Conservation (phyloP, 305 asterid species). For the Plantago lanceolata region DNA sequence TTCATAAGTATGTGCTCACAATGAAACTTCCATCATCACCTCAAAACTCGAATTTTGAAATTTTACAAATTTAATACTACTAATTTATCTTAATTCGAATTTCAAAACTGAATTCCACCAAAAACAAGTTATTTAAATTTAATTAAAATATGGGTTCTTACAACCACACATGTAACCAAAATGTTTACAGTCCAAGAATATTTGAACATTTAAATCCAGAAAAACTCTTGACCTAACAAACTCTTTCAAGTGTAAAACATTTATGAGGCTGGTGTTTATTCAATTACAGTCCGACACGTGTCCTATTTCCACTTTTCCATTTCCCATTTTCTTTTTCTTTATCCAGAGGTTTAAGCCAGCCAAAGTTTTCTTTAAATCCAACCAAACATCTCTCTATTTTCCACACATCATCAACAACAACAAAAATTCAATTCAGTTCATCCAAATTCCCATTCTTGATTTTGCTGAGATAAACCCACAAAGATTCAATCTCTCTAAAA, state of each 20-base stretch:
- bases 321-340: not conserved
- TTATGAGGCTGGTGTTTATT: conserved; percentile 38
- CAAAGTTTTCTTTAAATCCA: conserved; percentile 21
- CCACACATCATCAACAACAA: conserved; percentile 3
- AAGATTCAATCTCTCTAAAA: conserved; percentile 5
- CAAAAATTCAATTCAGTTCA: too few species aligned
- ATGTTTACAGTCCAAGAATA: not conserved
- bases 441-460: conserved; percentile 7
- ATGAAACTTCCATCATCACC: too few species aligned
- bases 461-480: conserved; percentile 1
- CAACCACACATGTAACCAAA: not conserved
- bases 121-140: too few species aligned
- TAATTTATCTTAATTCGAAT: too few species aligned
- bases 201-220: too few species aligned
- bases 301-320: not conserved
- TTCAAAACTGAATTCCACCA: too few species aligned
- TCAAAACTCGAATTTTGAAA: too few species aligned
- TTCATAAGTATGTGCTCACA: too few species aligned
- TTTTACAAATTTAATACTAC: too few species aligned
- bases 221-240: too few species aligned
- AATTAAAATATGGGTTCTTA: too few species aligned
- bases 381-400: conserved; percentile 13
- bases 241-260: not conserved
- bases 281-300: conserved; percentile 32
- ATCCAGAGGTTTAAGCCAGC: not conserved